Conservation (phyloP, 2,329 filamentous ascomycete genomes). For the Cercospora zeina region DNA sequence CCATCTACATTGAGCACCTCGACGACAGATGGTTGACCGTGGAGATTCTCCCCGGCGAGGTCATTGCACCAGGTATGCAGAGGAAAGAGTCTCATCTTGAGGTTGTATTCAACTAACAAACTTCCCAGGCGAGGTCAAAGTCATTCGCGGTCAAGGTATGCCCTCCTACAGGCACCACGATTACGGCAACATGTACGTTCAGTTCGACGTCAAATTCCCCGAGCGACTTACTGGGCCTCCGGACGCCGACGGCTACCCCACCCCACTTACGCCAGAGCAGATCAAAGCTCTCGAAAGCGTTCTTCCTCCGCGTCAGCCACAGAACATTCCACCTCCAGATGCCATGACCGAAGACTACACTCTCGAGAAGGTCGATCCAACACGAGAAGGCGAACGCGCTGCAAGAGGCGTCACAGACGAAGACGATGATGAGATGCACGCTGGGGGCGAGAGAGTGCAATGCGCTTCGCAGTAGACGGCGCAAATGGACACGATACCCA, state of each 20-base stretch:
- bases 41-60: slow-evolving; percentile 89
- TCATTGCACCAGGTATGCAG: slow-evolving; percentile 66
- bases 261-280: slow-evolving; percentile 59
- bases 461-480: slow-evolving; percentile 78
- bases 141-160: slow-evolving; percentile 96
- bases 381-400: slow-evolving; percentile 62
- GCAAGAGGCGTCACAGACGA: slow-evolving; percentile 60
- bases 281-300: slow-evolving; percentile 80
- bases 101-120: neutral
- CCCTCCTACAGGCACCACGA: slow-evolving; percentile 94
- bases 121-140: slow-evolving; percentile 71
- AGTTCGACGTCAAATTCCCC: slow-evolving; percentile 97
- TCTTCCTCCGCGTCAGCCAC: slow-evolving; percentile 69
- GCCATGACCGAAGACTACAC: slow-evolving; percentile 89
- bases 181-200: slow-evolving; percentile 92
- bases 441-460: slow-evolving; percentile 75
- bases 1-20: slow-evolving; percentile 90
- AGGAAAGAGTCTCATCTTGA: slow-evolving; percentile 58
- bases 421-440: slow-evolving; percentile 64
- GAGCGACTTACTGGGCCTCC: slow-evolving; percentile 49
- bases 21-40: slow-evolving; percentile 96
- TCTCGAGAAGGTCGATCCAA: slow-evolving; percentile 78
- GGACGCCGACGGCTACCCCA: slow-evolving; percentile 45
- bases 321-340: slow-evolving; percentile 71
- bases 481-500: slow-evolving; percentile 20